Percentiles rank a stretch among this genome's conserved stretches.
phyloP scores from a whole-genome alignment of 1,284 basidiomycete species.

The Malassezia dermatis region DNA sequence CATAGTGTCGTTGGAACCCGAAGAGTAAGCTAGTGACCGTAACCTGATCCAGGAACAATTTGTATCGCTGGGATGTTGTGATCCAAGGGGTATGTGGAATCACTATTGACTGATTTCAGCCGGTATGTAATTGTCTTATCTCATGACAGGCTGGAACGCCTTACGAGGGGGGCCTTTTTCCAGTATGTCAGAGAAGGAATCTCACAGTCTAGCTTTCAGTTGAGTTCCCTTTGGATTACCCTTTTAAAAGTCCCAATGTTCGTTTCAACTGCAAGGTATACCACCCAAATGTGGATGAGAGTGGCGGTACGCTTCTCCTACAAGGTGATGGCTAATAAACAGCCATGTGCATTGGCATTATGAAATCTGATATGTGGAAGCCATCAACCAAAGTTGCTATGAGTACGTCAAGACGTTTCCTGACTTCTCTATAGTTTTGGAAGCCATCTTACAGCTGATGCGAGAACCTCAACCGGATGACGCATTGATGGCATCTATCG shows the following conservation, averaged over 20 bases:
- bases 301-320: slow-evolving; percentile 29
- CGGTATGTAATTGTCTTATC: neutral
- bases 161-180: slow-evolving; percentile 12
- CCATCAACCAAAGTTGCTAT: slow-evolving; percentile 44
- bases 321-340: neutral
- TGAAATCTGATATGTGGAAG: slow-evolving; percentile 48
- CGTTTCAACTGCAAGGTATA: slow-evolving; percentile 41
- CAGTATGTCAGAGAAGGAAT: neutral
- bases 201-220: slow-evolving; percentile 11
- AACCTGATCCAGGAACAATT: slow-evolving; percentile 6
- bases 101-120: neutral
- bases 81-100: slow-evolving; percentile 1
- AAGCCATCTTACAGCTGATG: slow-evolving; percentile 38
- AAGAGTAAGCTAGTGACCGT: slow-evolving; percentile 2
- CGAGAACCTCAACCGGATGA: slow-evolving; percentile 44
- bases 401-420: slow-evolving; percentile 22
- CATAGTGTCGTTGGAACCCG: slow-evolving; percentile 1
- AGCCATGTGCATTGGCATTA: slow-evolving; percentile 37
- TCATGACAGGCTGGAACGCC: slow-evolving; percentile 10
- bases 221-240: slow-evolving; percentile 47
- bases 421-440: slow-evolving; percentile 24
- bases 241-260: slow-evolving; percentile 47
- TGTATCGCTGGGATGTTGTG: slow-evolving; percentile 10
- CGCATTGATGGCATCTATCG: slow-evolving; percentile 40
- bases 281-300: slow-evolving; percentile 47